Percentiles rank a stretch among this genome's conserved stretches.
These are phyloP conservation scores for Blastocystis hominis DNA, from an alignment of 352 stramenopile species.

Conservation along the genomic window DNA sequence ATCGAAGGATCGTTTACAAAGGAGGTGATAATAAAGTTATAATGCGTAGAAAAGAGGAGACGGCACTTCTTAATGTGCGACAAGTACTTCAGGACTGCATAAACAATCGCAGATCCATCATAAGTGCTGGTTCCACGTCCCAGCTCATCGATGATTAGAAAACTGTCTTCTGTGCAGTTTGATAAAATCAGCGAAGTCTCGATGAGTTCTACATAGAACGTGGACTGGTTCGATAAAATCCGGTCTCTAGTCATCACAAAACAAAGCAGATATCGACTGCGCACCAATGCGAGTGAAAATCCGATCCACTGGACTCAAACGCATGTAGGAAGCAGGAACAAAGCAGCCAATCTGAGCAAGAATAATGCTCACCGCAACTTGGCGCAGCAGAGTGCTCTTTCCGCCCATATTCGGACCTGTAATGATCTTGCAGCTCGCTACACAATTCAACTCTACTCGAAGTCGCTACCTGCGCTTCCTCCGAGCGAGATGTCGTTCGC, in stretches of 20 bases:
- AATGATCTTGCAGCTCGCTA: conserved; percentile 63
- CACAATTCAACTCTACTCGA: conserved; percentile 51
- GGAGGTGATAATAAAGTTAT: conserved; percentile 67
- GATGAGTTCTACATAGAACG: conserved; percentile 96
- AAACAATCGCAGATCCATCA: conserved; percentile 92
- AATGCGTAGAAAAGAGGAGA: conserved; percentile 97
- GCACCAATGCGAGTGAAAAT: conserved; percentile 98
- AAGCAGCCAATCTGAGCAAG: conserved; percentile 97
- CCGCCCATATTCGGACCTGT: conserved; percentile 95
- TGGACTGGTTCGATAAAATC: conserved; percentile 93
- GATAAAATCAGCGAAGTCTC: conserved; percentile 94
- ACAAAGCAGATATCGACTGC: conserved; percentile 61
- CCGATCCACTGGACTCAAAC: conserved; percentile 86
- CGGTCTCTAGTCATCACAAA: conserved; percentile 69
- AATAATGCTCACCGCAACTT: conserved; percentile 91
- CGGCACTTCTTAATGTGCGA: conserved; percentile 67
- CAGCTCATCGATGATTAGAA: conserved; percentile 96
- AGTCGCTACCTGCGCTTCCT: conserved; percentile 65
- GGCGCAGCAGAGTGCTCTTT: conserved; percentile 91
- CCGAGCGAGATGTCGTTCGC: conserved; percentile 86
- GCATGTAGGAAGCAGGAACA: conserved; percentile 78
- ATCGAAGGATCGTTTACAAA: conserved; percentile 64
- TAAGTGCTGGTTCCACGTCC: conserved; percentile 94
- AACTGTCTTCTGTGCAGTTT: conserved; percentile 81
- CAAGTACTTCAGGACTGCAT: conserved; percentile 85